A percentile compares a stretch with the other conserved stretches of the same genome.
These are phyloP conservation scores for Dothiorella sarmentorum DNA, from an alignment of 2,329 filamentous ascomycete genomes.

Conservation along the genomic window DNA sequence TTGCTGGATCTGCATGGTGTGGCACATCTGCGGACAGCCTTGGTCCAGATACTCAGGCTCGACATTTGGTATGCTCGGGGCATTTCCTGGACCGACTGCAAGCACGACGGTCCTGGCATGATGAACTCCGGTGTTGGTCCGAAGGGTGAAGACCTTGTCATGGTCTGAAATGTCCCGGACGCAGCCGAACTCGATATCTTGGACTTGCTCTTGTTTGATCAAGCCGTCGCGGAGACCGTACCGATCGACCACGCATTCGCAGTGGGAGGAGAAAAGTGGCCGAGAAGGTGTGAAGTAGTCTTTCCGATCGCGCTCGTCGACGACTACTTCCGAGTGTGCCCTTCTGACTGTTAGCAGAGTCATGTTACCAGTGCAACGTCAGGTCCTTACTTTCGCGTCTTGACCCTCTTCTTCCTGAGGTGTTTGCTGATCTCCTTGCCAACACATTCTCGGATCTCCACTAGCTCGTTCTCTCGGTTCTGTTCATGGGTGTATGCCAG, in stretches of 20 bases:
- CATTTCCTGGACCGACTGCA: constrained; percentile 66
- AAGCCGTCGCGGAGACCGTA: constrained; percentile 52
- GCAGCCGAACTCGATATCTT: constrained; percentile 59
- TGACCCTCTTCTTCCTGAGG: constrained; percentile 61
- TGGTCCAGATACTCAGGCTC: not conserved
- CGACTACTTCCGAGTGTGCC: constrained; percentile 31
- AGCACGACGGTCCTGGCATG: constrained; percentile 64
- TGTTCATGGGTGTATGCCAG: constrained; percentile 64
- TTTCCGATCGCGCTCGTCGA: constrained; percentile 47
- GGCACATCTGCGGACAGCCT: constrained; percentile 50
- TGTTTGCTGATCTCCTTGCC: constrained; percentile 80
- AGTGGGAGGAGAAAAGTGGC: constrained; percentile 42
- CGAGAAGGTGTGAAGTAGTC: constrained; percentile 45
- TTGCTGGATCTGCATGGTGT: constrained; percentile 61
- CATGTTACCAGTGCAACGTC: not conserved
- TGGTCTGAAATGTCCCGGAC: constrained; percentile 43
- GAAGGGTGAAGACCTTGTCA: constrained; percentile 62
- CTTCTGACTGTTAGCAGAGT: not conserved
- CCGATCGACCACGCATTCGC: constrained; percentile 36
- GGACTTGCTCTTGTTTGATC: constrained; percentile 58
- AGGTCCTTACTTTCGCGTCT: constrained; percentile 39
- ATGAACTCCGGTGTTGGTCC: constrained; percentile 52
- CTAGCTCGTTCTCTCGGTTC: constrained; percentile 59
- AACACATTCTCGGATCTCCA: constrained; percentile 70
- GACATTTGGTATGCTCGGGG: constrained; percentile 47